Evolutionary conservation across 192 early-diverging fungal species (phyloP).

Genomic region (Backusella tuberculispora): DNA sequence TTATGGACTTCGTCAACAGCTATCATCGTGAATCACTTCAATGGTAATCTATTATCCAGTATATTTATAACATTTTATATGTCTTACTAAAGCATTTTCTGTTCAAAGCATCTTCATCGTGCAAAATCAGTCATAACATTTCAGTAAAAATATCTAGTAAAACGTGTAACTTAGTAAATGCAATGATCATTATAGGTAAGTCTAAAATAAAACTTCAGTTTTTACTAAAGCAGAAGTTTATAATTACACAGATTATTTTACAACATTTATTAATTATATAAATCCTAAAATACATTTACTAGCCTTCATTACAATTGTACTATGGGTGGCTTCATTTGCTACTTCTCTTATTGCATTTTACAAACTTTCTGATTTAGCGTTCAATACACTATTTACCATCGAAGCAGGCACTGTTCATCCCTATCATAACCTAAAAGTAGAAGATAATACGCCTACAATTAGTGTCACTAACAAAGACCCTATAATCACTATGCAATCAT

Average conservation of each 20-base stretch:
- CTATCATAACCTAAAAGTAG: conserved; percentile 1
- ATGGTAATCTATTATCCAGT: background rate
- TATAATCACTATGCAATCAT: background rate
- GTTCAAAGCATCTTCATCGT: background rate
- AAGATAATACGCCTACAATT: conserved; percentile 1
- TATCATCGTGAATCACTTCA: background rate
- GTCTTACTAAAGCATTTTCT: background rate
- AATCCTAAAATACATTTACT: background rate
- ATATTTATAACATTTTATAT: background rate
- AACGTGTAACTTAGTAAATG: conserved; percentile 6
- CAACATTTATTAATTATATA: conserved; percentile 1
- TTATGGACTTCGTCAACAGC: background rate
- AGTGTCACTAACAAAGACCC: background rate
- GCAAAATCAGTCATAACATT: background rate
- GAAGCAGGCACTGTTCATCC: background rate
- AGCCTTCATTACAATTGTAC: conserved; percentile 3
- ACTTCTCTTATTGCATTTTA: background rate
- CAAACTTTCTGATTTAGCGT: background rate
- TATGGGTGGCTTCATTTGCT: background rate
- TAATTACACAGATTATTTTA: background rate
- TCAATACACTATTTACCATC: background rate
- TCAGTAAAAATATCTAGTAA: background rate
- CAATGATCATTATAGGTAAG: conserved; percentile 19
- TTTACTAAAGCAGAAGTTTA: background rate
- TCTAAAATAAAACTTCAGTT: background rate